Conservation (phyloP, 2,329 filamentous ascomycete species). For the Meredithiella fracta region DNA sequence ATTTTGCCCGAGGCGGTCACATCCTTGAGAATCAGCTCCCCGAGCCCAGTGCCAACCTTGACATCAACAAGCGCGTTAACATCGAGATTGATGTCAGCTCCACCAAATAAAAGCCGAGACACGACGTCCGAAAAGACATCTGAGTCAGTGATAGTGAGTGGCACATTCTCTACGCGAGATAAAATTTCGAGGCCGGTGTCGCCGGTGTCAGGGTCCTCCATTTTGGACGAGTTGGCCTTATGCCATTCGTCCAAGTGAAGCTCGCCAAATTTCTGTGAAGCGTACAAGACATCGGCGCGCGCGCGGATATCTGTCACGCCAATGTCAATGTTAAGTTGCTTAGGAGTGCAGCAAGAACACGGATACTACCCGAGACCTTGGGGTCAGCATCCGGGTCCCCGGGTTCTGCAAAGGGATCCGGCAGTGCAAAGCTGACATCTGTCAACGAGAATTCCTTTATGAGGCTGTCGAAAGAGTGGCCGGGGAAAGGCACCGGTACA, state of each 20-base stretch:
- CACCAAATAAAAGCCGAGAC: constrained; percentile 63
- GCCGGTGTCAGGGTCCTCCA: constrained; percentile 35
- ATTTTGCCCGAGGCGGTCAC: constrained; percentile 77
- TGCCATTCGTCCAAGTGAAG: constrained; percentile 74
- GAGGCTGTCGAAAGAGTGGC: constrained; percentile 62
- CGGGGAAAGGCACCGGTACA: constrained; percentile 70
- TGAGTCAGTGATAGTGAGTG: constrained; percentile 65
- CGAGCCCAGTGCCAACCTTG: constrained; percentile 64
- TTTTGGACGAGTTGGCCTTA: constrained; percentile 59
- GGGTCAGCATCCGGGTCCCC: constrained; percentile 57
- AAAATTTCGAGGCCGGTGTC: constrained; percentile 54
- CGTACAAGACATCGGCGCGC: constrained; percentile 64
- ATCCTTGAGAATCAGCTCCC: constrained; percentile 61
- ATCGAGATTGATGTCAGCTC: constrained; percentile 49
- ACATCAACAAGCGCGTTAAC: constrained; percentile 72
- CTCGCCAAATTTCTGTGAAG: constrained; percentile 60
- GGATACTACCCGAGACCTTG: constrained; percentile 65
- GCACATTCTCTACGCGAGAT: constrained; percentile 61
- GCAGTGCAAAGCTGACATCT: constrained; percentile 73
- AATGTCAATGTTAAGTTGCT: constrained; percentile 74
- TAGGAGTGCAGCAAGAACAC: constrained; percentile 65
- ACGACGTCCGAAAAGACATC: constrained; percentile 66
- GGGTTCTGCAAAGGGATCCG: constrained; percentile 63
- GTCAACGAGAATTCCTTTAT: constrained; percentile 77
- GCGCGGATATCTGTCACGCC: constrained; percentile 63